Conservation (phyloP, 2,329 filamentous ascomycete genomes). For the Colletotrichum gigasporum region DNA sequence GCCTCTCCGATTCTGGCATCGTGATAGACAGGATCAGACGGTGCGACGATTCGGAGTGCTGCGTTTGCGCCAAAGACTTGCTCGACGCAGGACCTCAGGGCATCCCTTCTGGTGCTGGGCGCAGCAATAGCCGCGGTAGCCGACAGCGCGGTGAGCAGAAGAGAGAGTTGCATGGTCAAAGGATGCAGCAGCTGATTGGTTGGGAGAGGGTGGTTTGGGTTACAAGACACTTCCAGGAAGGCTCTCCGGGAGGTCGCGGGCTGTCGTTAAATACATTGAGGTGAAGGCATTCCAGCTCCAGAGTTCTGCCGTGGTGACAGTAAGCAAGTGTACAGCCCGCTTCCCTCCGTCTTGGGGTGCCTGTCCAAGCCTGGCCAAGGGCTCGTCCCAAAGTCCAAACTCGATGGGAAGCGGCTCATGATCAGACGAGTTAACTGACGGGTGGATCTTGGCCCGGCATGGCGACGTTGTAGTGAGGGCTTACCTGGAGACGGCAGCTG, state of each 20-base stretch:
- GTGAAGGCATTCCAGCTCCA: neutral
- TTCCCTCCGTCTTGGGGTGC: no score
- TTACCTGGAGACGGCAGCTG: no score
- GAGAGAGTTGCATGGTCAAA: neutral
- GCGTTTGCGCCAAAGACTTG: constrained; percentile 5
- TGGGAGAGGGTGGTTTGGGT: neutral
- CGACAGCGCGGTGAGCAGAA: neutral
- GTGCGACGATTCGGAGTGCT: constrained; percentile 3
- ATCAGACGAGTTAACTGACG: no score
- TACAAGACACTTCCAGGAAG: neutral
- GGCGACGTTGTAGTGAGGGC: no score
- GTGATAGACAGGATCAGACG: no score
- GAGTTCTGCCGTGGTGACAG: no score
- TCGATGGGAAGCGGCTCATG: no score
- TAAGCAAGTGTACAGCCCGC: no score
- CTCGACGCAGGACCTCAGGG: constrained; percentile 5
- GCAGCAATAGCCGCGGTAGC: neutral
- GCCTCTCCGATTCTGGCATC: no score
- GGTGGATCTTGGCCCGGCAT: no score
- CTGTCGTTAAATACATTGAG: constrained; percentile 37
- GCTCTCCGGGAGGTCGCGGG: constrained; percentile 35
- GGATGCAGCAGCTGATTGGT: neutral
- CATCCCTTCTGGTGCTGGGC: neutral
- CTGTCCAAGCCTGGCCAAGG: no score
- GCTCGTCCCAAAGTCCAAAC: no score